These are phyloP conservation scores for Aspergillus phoenicis DNA, from an alignment of 2,329 filamentous ascomycete genomes.

Conservation along the genomic window DNA sequence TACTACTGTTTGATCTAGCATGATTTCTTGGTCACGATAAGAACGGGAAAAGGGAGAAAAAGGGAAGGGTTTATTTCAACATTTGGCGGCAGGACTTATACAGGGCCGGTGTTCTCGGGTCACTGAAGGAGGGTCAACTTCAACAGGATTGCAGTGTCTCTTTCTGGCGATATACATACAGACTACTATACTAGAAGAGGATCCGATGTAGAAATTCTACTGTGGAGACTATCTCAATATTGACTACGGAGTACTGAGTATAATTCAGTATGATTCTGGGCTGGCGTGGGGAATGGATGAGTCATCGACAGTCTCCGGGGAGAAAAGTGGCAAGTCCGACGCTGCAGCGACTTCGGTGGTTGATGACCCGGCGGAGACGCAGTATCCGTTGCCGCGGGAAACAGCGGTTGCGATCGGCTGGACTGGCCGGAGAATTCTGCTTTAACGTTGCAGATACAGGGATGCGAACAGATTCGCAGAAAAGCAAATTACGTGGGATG, in stretches of 20 bases:
- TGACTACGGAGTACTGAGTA: conserved; percentile 13
- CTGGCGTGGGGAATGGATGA: conserved; percentile 1
- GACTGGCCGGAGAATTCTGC: neutral
- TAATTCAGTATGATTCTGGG: neutral
- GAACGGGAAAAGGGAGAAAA: neutral
- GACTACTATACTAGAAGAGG: neutral
- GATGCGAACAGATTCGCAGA: neutral
- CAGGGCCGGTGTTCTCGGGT: neutral
- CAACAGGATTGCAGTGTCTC: neutral
- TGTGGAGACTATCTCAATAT: neutral
- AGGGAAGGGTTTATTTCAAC: conserved; percentile 15
- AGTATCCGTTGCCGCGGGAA: conserved; percentile 21
- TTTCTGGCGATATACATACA: neutral
- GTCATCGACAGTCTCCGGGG: neutral
- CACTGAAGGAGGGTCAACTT: neutral
- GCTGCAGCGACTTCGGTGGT: conserved; percentile 18
- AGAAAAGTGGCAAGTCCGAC: conserved; percentile 2
- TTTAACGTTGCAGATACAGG: neutral
- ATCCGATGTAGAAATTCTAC: neutral
- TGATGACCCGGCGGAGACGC: conserved; percentile 11
- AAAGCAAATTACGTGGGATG: neutral
- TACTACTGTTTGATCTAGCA: neutral
- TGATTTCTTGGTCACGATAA: neutral
- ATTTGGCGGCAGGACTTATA: conserved; percentile 12
- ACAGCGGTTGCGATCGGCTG: conserved; percentile 16